Base-by-base conservation (phyloP, 768 basidiomycete genomes). In the Termitomyces sp. region DNA sequence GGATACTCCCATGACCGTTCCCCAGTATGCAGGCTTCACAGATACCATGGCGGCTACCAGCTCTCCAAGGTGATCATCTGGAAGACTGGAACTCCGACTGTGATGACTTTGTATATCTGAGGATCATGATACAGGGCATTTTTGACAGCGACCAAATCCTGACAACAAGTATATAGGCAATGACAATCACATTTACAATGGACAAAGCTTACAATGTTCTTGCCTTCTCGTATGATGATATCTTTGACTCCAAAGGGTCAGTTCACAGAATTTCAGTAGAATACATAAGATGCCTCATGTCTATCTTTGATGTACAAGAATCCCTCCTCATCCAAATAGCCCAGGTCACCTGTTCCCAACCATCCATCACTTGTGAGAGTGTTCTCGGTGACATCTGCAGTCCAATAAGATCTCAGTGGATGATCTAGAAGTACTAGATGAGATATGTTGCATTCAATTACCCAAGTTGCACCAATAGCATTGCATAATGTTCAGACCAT, bases 141-240 rank as follows among this genome's bases (percentile, higher is more conserved):
- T 64, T 88, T 85, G 35, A 87, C 85, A 7, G 79, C 78, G 8
- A 82, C 79, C 16, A 84, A 86, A 63, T 85, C 82, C 84, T 86
- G 59, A 45, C 9, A 60, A 38, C 28, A 28, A 28, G 28, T 20
- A 53, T 45, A 33, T 51, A 33, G 39, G n/a, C 1, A 18, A 40
- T n/a, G n/a, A 35, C 18, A 49, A 46, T 18, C 28, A 28, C 70
- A 28, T 2, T 4, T 7, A 13, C 16, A n/a, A 28, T 40, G 16
- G 16, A 32, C n/a, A 32, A 35, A 71, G 63, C 65, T 82, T 83
- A 63, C 64, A 58, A 88, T 82, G 67, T 87, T 87, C 70, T 88
- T 85, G 49, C 86, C 86, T 24, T 85, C 85, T 40, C 84, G 77
- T 61, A 86, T 84, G 58, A 87, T 87, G 57, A 87, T 78, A 65